Conservation (phyloP, 257 asterid species). For the Parsonsia alboflavescens region DNA sequence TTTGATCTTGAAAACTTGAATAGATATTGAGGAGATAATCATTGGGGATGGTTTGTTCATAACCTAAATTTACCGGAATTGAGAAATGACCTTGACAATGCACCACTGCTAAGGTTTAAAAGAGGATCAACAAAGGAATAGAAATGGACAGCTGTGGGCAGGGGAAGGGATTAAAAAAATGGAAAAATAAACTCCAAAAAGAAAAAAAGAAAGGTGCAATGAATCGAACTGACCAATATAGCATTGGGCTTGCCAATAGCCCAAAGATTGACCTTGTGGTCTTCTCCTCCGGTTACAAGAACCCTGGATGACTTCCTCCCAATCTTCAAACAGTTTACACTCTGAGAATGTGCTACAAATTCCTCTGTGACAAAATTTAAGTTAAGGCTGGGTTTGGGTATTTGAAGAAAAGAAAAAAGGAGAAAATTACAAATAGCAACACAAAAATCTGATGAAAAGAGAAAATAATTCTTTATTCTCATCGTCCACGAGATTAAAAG, state of each 20-base stretch:
- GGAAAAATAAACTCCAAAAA: background rate
- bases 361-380: constrained; percentile 54
- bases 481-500: background rate
- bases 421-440: background rate
- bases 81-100: background rate
- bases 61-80: background rate
- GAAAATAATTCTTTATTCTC: background rate
- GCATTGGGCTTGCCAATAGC: constrained; percentile 99
- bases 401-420: background rate
- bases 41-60: background rate
- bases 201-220: constrained; percentile 14
- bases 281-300: constrained; percentile 99
- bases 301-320: constrained; percentile 94
- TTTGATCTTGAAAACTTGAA: background rate
- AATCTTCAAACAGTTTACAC: constrained; percentile 92
- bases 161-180: background rate
- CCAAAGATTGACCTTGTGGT: constrained; percentile 98
- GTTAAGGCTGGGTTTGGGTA: constrained; percentile 48
- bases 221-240: constrained; percentile 63
- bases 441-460: constrained; percentile 2
- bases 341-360: constrained; percentile 94
- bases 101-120: background rate
- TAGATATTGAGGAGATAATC: background rate
- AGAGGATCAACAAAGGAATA: background rate
- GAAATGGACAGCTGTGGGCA: background rate